Base-by-base conservation (phyloP, 2,329 filamentous ascomycete species). In the Biscogniauxia marginata region DNA sequence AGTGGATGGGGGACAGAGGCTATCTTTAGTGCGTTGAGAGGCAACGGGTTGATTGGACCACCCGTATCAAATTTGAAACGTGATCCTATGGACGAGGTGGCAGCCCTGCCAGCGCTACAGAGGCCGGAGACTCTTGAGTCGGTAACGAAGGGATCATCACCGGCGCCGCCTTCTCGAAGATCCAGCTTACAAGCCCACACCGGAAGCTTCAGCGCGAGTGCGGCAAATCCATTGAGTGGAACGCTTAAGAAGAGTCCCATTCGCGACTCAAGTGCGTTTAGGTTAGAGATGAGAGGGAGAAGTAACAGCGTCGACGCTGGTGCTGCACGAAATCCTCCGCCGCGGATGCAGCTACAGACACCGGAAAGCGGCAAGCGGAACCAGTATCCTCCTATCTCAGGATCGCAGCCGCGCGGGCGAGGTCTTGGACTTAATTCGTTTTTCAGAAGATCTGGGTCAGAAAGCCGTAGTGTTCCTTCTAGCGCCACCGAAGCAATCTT, bases 161-260 rank as follows among this genome's bases (percentile, higher is more conserved):
- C 79, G 0, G 76, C 79, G 0, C 75, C 80, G 1, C 82, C 83
- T 0, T 71, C 81, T 49, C 73, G 83, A 11, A 73, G 79, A 50
- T 84, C 82, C 3, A 85, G 82, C 61, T 68, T 85, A 3, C 75
- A 80, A 50, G 79, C 80, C 2, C 75, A 73, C 30, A 79, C 76
- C 0, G 75, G 75, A 8, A 67, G 66, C 56, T 18, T 66, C 63
- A 55, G 63, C 56, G 49, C 58, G 57, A 55, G 63, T 56, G 49
- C 58, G 57, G 56, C 58, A 21, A 50, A 56, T 48, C 47, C 59
- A 16, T 47, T 60, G 1, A 56, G 56, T 6, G 62, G 60, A 45
- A 66, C 61, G 21, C 51, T 59, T 56, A 64, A 59, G 54, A 69
- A 60, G 59, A 56, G 49, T 49, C 60, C 64, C 22, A 59, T 61